Base-by-base conservation (phyloP, 2,329 filamentous ascomycete genomes). In the Pleomassaria siparia region DNA sequence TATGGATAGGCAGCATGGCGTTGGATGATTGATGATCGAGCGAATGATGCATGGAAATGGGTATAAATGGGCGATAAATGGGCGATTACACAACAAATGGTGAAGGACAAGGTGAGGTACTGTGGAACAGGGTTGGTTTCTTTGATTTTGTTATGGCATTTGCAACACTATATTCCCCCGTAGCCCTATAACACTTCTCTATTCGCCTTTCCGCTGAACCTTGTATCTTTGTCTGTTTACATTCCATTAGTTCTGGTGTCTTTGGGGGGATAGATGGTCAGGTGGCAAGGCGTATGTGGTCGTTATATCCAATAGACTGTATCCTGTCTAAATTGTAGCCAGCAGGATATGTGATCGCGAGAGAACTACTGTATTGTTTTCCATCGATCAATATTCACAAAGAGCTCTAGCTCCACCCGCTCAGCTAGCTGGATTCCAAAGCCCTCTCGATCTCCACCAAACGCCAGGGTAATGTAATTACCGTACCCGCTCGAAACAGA, bases 1-100 rank as follows among this genome's bases (percentile, higher is more conserved):
- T 28, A 28, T 40, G 22, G 37, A 40, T 18, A 24, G 25, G 28
- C 12, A 24, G 24, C 22, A 28, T 28, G 37, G 25, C 22, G 25
- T 40, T 40, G 37, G 24, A 40, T 40, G 37, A 24, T 24, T 39
- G 36, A 39, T 26, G 36, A 26, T 8, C 20, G 22, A 26, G 15
- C 33, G 20, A 24, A 40, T 16, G 21, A 40, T 24, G 24, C 36
- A 40, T 24, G 15, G 24, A 25, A n/a, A 40, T 40, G 36, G 20
- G 12, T 26, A 40, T 25, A 15, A 10, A 40, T 25, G n/a, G 18
- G 21, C 36, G 9, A 36, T 20, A 21, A 11, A 15, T 36, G 18
- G 8, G 16, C 32, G 25, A 28, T 8, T 8, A 12, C 29, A n/a
- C n/a, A n/a, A n/a, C n/a, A 24, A 37, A 22, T 37, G 35, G 35